A percentile compares a stretch with the other conserved stretches of the same genome.
phyloP scores from a whole-genome alignment of 73 alveolate species.

The Paramecium primaurelia region DNA sequence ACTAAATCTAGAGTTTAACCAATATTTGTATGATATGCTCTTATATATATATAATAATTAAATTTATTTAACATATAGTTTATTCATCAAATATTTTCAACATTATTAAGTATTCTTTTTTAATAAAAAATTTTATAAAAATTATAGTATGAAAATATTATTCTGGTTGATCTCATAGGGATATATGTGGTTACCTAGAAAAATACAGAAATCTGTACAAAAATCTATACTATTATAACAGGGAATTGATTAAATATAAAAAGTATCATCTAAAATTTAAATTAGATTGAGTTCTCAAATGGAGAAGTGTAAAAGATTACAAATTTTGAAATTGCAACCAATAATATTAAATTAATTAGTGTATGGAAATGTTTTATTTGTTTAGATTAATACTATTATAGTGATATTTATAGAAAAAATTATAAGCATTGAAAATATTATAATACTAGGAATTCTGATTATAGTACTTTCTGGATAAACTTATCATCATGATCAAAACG shows the following conservation, averaged over 20 bases:
- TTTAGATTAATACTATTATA: neutral
- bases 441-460: neutral
- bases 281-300: constrained; percentile 16
- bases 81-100: neutral
- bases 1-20: neutral
- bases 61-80: too few species aligned
- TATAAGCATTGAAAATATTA: neutral
- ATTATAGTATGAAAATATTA: neutral
- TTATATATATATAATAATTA: too few species aligned
- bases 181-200: neutral
- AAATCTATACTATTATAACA: neutral
- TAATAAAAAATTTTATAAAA: neutral
- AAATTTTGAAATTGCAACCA: neutral
- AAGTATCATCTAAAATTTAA: neutral
- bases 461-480: neutral
- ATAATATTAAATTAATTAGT: neutral
- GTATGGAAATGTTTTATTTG: neutral
- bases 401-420: neutral
- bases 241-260: neutral
- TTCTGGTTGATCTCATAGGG: neutral
- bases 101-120: neutral
- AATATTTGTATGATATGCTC: neutral
- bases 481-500: neutral
- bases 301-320: constrained; percentile 6
- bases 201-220: neutral